Evolutionary conservation across 345 rosid species (phyloP).

Genomic region (Boechera divaricarpa): DNA sequence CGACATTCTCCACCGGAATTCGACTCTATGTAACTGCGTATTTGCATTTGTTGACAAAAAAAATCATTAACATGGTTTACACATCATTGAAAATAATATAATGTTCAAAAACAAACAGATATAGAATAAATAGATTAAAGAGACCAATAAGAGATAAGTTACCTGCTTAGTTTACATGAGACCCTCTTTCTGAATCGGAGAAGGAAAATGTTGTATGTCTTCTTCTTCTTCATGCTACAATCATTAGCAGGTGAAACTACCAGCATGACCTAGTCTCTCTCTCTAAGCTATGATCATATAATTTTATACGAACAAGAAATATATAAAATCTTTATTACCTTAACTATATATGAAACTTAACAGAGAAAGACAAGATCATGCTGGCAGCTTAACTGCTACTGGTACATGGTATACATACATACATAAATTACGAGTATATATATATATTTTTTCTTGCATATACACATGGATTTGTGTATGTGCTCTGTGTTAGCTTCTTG

Average conservation of each 20-base stretch:
- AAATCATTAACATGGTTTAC: neutral
- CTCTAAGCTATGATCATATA: constrained; percentile 30
- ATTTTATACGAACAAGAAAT: constrained; percentile 7
- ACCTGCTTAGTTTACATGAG: constrained; percentile 14
- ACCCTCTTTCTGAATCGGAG: neutral
- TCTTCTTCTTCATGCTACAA: constrained; percentile 36
- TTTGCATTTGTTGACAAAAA: too few species aligned
- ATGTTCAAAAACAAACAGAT: neutral
- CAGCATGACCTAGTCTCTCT: constrained; percentile 47
- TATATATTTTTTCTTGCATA: neutral
- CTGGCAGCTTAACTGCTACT: constrained; percentile 51
- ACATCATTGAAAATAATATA: neutral
- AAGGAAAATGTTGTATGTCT: neutral
- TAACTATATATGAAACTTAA: neutral
- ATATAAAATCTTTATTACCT: neutral
- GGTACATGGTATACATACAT: constrained; percentile 35
- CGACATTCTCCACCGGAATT: too few species aligned
- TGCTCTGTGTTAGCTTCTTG: constrained; percentile 17
- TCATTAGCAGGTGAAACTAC: constrained; percentile 49
- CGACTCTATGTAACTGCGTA: too few species aligned
- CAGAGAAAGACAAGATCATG: constrained; percentile 49
- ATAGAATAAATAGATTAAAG: neutral
- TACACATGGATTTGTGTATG: neutral
- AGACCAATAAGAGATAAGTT: neutral
- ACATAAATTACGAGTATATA: neutral